Conservation (phyloP, 2,329 filamentous ascomycete genomes). For the Delphinella strobiligena region DNA sequence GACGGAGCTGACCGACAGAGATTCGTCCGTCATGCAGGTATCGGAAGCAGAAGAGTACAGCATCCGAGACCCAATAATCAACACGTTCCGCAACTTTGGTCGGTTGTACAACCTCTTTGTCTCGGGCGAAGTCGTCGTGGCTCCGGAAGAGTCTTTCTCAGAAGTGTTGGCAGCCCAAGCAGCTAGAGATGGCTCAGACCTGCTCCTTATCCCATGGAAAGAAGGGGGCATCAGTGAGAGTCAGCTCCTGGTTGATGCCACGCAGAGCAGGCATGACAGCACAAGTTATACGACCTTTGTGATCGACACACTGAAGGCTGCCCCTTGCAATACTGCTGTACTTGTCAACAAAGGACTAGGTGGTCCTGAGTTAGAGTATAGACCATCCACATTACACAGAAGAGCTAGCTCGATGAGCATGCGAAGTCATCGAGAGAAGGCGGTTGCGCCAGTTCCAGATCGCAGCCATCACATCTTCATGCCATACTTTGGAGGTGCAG, state of each 20-base stretch:
- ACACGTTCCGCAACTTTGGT: constrained; percentile 81
- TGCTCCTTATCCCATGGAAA: constrained; percentile 82
- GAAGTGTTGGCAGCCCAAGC: constrained; percentile 61
- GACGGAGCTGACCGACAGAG: constrained; percentile 78
- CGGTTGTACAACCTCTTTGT: constrained; percentile 73
- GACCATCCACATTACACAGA: constrained; percentile 29
- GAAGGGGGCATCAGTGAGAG: constrained; percentile 63
- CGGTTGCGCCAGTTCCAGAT: constrained; percentile 47
- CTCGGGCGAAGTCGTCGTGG: constrained; percentile 67
- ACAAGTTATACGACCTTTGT: constrained; percentile 63
- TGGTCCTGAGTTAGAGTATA: constrained; percentile 26
- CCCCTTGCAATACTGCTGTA: constrained; percentile 59
- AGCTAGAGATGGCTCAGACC: constrained; percentile 42
- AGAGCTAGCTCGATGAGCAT: constrained; percentile 47
- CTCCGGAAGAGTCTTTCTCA: constrained; percentile 66
- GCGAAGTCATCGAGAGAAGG: constrained; percentile 42
- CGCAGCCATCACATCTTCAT: constrained; percentile 75
- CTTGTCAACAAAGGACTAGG: constrained; percentile 65
- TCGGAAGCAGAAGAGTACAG: constrained; percentile 62
- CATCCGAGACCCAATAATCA: constrained; percentile 66
- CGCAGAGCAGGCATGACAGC: constrained; percentile 46
- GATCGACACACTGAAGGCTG: constrained; percentile 49
- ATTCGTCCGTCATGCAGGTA: constrained; percentile 90
- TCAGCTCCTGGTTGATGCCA: constrained; percentile 37
- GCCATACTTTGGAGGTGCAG: constrained; percentile 72